Percentiles rank a stretch among this genome's conserved stretches.
phyloP scores from a whole-genome alignment of 139 green algal genomes.

The Desmodesmus armatus region DNA sequence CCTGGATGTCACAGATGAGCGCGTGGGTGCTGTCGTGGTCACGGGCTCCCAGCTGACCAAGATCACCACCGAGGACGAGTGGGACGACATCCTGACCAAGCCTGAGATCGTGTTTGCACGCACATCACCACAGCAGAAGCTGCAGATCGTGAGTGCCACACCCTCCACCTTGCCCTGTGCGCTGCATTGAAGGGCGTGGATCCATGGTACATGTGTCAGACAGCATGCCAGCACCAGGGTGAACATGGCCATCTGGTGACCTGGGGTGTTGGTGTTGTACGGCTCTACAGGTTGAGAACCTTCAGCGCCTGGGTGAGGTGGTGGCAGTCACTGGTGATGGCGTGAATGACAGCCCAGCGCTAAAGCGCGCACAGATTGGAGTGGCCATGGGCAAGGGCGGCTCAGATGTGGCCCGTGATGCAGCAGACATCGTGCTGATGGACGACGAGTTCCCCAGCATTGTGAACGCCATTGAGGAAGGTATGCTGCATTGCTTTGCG shows the following conservation, averaged over 20 bases:
- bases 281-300: slow-evolving; percentile 71
- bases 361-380: slow-evolving; percentile 83
- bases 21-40: slow-evolving; percentile 50
- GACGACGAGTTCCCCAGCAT: slow-evolving; percentile 88
- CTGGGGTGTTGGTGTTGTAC: background rate
- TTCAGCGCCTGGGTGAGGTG: slow-evolving; percentile 64
- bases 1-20: slow-evolving; percentile 37
- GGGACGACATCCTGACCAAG: slow-evolving; percentile 55
- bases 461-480: slow-evolving; percentile 73
- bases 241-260: background rate
- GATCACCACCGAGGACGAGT: slow-evolving; percentile 51
- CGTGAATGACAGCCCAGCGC: slow-evolving; percentile 86
- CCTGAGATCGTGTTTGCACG: slow-evolving; percentile 74
- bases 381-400: slow-evolving; percentile 85
- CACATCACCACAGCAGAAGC: slow-evolving; percentile 74
- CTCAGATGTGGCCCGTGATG: slow-evolving; percentile 67
- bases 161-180: background rate
- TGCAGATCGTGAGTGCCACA: slow-evolving; percentile 71
- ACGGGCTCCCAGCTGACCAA: slow-evolving; percentile 48
- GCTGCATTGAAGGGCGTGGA: background rate
- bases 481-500: too few species aligned
- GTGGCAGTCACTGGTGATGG: slow-evolving; percentile 67
- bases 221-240: background rate
- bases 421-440: slow-evolving; percentile 85
- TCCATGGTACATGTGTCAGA: background rate